Base-by-base conservation (phyloP, 1,284 basidiomycete genomes). In the Ceratobasidium sp. region DNA sequence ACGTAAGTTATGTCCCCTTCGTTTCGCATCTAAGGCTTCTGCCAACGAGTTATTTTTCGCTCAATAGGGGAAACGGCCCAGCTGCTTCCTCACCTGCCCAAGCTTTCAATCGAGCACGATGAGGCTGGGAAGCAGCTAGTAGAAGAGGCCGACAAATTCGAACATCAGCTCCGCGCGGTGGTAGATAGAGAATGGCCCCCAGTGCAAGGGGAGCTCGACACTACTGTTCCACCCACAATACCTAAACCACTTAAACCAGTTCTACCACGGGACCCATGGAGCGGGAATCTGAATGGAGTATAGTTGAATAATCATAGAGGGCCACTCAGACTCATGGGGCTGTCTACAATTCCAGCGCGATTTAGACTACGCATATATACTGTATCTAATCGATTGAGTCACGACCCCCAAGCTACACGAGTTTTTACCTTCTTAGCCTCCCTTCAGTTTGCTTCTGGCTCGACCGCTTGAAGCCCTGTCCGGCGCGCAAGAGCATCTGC, bases 1-100 rank as follows among this genome's bases (percentile, higher is more conserved):
- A 87, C 88, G 94, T 94, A 82, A 67, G 87, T 81, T 42, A 42
- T 68, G n/a, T 9, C 33, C 40, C 61, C 28, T 67, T 58, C 28
- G 44, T 44, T 63, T 60, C 40, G 61, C 33, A 33, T 33, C 33
- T 33, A 33, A 70, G 18, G 9, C 55, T 71, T 33, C 33, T 75
- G 49, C 20, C 68, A 67, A 46, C 55, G 33, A 33, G 4, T 33
- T 33, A 33, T 33, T 4, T 33, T 33, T 33, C 33, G 33, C 33
- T 33, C 64, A 44, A 28, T 81, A 95, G 94, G 86, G 68, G 93
- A 94, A 81, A 88, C 87, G 5, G 85, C 86, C 23, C 87, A 86
- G 55, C 84, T 95, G 44, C 84, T 95, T 18, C 93, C 93, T 3
- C 93, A 94, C 82, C 85, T 95, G 33, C 84, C 91, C 58, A 90